These are phyloP conservation scores for Solioccasus polychromus DNA, from an alignment of 768 basidiomycete species.

Conservation along the genomic window DNA sequence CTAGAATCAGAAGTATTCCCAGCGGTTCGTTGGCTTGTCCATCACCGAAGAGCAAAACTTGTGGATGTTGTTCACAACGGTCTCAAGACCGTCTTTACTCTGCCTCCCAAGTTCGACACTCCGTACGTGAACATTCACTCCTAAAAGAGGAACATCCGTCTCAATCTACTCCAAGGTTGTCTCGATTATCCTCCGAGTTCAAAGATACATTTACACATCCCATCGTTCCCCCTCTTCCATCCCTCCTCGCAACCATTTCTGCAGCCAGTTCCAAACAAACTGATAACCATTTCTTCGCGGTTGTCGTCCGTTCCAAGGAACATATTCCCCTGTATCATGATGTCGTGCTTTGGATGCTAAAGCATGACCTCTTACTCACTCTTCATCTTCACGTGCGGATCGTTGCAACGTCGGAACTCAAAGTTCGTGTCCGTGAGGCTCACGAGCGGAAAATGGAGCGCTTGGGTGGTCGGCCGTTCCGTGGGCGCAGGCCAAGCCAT, in stretches of 20 bases:
- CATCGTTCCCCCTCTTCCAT: constrained; percentile 66
- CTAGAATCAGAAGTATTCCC: constrained; percentile 81
- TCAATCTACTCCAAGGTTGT: constrained; percentile 11
- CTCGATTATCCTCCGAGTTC: constrained; percentile 58
- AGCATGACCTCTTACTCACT: constrained; percentile 79
- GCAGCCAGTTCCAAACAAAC: constrained; percentile 59
- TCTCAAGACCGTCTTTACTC: constrained; percentile 77
- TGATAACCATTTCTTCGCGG: constrained; percentile 76
- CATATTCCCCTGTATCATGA: constrained; percentile 70
- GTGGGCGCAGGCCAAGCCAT: constrained; percentile 21
- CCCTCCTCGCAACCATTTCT: constrained; percentile 74
- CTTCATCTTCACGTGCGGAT: constrained; percentile 85
- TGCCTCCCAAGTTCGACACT: constrained; percentile 60
- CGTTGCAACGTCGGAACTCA: constrained; percentile 74
- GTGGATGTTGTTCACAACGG: constrained; percentile 80
- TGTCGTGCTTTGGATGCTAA: constrained; percentile 89
- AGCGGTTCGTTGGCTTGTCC: constrained; percentile 89
- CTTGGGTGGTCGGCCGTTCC: constrained; percentile 11
- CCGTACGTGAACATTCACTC: constrained; percentile 45
- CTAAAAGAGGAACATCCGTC: background rate
- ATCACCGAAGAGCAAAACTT: constrained; percentile 85
- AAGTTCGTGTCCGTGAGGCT: constrained; percentile 57
- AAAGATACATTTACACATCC: constrained; percentile 54
- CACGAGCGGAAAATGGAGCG: constrained; percentile 38
- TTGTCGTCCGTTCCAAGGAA: constrained; percentile 69